phyloP scores from a whole-genome alignment of 306 rosid genomes.

The Citrullus amarus region DNA sequence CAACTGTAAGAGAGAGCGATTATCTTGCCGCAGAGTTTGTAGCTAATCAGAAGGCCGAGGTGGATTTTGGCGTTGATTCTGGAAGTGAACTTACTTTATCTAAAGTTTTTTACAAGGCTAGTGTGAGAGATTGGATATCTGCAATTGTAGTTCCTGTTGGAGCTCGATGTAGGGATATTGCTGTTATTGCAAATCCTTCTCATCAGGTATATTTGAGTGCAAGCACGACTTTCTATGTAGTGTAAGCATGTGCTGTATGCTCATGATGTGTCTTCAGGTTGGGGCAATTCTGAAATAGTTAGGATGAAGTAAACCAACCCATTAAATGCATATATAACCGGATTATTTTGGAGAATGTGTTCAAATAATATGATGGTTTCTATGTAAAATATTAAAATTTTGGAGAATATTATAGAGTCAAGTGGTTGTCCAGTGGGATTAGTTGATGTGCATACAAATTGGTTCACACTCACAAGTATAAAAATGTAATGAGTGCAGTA shows the following conservation, averaged over 20 bases:
- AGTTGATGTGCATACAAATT: neutral
- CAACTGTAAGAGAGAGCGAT: constrained; percentile 38
- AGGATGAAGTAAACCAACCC: neutral
- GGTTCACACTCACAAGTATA: neutral
- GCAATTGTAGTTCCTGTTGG: constrained; percentile 59
- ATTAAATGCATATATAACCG: neutral
- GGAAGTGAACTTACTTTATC: constrained; percentile 52
- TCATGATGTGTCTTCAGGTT: neutral
- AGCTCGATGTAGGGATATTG: constrained; percentile 73
- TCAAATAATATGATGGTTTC: neutral
- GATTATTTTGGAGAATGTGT: neutral
- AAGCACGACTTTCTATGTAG: neutral
- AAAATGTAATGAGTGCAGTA: neutral
- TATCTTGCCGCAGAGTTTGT: constrained; percentile 56
- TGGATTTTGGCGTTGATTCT: constrained; percentile 13
- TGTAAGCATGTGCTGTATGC: neutral
- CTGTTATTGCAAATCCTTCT: constrained; percentile 36
- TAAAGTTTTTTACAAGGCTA: constrained; percentile 43
- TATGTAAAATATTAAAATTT: neutral
- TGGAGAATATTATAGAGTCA: neutral
- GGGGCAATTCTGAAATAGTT: neutral
- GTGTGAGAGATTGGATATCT: constrained; percentile 54
- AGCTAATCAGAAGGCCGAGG: constrained; percentile 34
- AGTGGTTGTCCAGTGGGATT: neutral
- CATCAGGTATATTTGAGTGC: constrained; percentile 33